Evolutionary conservation across 192 early-diverging fungal genomes (phyloP).

Genomic region (Geranomyces variabilis): DNA sequence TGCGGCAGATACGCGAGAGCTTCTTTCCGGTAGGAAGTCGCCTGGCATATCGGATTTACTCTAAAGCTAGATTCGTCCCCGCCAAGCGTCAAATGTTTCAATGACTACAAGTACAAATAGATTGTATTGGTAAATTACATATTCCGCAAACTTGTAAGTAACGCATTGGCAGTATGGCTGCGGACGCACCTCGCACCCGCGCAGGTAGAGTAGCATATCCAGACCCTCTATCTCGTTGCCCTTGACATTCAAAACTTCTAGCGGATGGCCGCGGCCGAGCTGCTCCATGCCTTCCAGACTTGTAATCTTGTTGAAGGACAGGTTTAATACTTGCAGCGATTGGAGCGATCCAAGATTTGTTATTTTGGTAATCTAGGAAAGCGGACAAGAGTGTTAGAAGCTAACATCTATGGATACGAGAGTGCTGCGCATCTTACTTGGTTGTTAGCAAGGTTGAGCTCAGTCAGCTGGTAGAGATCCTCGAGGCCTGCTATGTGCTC

Average conservation of each 20-base stretch:
- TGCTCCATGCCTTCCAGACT: conserved; percentile 39
- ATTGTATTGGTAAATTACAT: not conserved
- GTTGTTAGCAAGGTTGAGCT: conserved; percentile 52
- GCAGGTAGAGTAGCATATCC: conserved; percentile 37
- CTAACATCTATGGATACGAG: conserved; percentile 8
- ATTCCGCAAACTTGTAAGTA: not conserved
- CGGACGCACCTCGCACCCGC: conserved; percentile 29
- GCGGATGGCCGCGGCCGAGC: conserved; percentile 32
- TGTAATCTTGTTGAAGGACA: conserved; percentile 53
- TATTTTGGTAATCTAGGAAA: conserved; percentile 30
- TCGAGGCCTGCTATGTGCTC: conserved; percentile 34
- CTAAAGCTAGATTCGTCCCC: too few species aligned
- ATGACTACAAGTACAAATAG: not conserved
- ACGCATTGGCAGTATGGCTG: not conserved
- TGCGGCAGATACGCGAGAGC: not conserved
- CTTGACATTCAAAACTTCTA: conserved; percentile 47
- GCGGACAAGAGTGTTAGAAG: conserved; percentile 6
- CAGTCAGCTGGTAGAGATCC: conserved; percentile 23
- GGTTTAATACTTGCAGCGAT: conserved; percentile 29
- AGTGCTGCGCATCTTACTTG: too few species aligned
- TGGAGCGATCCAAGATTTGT: conserved; percentile 32
- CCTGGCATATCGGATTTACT: not conserved
- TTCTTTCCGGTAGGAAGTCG: not conserved
- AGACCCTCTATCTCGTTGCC: conserved; percentile 44
- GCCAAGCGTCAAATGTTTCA: not conserved